Base-by-base conservation (phyloP, 2,329 filamentous ascomycete species). In the Truncatella angustata region DNA sequence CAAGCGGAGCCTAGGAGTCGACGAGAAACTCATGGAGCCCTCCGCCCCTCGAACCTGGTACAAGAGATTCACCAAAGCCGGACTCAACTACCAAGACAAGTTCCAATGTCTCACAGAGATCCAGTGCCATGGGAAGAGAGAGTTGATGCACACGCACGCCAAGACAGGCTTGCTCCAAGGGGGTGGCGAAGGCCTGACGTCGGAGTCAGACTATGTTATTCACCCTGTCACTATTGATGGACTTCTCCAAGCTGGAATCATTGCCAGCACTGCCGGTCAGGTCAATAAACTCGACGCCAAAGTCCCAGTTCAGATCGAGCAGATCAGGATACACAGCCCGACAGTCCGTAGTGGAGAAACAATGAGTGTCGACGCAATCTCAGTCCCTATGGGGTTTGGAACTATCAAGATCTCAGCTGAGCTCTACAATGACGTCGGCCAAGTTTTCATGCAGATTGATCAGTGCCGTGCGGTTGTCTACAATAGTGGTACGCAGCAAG, bases 31-130 rank as follows among this genome's bases (percentile, higher is more conserved):
- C 32, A 3, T 35, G 11, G 56, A 57, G 48, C 44, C 44, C 2
- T 54, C 44, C 4, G 54, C 54, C 2, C 47, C 36, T 16, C 56
- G 56, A 0, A 53, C 36, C 3, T 59, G 56, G 57, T 58, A 59
- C 39, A 34, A 55, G 9, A 51, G 21, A 18, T 28, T 59, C 12
- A 21, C 10, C 10, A n/a, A 53, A 1, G 24, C 36, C 4, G 57
- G 56, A 0, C 32, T 59, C 16, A 58, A 58, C 18, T 59, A 50
- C 18, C 54, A 54, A 1, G 40, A 48, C 4, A 16, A 21, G 4
- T 59, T 59, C 30, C 54, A 56, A 16, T 26, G 37, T 1, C 54
- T 59, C 28, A 30, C 16, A 2, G 16, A 54, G 1, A 54, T 58
- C 20, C 12, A 44, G 6, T 51, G 47, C 4, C 50, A 51, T 5